Base-by-base conservation (phyloP, 805 yeast genomes). In the Clavispora asparagi region DNA sequence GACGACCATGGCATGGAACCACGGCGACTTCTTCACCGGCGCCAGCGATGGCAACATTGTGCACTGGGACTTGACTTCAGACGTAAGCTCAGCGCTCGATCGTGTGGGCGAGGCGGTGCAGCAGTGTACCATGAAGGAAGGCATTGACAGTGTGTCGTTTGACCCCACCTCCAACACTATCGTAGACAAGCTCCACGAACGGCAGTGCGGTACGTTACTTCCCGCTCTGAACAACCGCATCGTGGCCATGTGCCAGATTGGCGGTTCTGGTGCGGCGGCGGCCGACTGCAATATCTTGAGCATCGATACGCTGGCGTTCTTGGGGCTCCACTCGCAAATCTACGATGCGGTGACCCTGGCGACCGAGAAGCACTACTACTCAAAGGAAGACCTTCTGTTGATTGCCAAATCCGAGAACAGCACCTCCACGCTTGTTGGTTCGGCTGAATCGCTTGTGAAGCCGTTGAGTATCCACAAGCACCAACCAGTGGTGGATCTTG, bases 31-130 rank as follows among this genome's bases (percentile, higher is more conserved):
- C 28, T 77, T 79, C 55, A 71, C 85, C 1, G 82, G 85, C 7
- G 78, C 85, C 1, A 65, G 70, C 41, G 89, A 85, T 56, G 90
- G 90, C 4, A 77, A 73, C 44, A 75, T 85, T n/a, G 70, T 82
- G 10, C 81, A 80, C 48, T 85, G 91, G 91, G 79, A 80, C 60
- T 64, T 79, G 41, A 62, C 73, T 8, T 57, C 64, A 14, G 63
- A 57, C 39, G 42, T 46, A 11, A 39, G 48, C 28, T 36, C 38
- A 1, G 54, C 44, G 10, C 49, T 51, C n/a, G 48, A 45, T 25
- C 54, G 39, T 35, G 51, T 52, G 31, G 50, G 51, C 7, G 49
- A 48, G 13, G 38, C 23, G 16, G 38, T 52, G 29, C 42, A 39
- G 45, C 52, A 62, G 17, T 78, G 85, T 53, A 67, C 75, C 4